These are phyloP conservation scores for Candida hungchunana DNA, from an alignment of 805 yeast genomes.

Conservation along the genomic window DNA sequence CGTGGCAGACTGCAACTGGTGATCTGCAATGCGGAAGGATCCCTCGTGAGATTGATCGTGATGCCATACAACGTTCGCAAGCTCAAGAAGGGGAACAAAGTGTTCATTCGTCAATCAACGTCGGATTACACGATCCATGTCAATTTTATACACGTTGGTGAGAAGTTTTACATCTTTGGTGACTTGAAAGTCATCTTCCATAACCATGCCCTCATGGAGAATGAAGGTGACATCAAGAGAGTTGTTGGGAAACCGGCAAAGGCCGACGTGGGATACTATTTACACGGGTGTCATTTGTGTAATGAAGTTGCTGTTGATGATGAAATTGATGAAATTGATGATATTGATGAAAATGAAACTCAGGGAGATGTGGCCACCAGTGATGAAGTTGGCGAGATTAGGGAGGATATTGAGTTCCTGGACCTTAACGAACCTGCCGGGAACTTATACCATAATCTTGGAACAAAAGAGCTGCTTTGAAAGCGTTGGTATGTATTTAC, in stretches of 20 bases:
- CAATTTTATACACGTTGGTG: slow-evolving; percentile 25
- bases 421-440: neutral
- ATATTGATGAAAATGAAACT: no score
- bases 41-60: slow-evolving; percentile 23
- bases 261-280: slow-evolving; percentile 23
- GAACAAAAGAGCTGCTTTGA: slow-evolving; percentile 2
- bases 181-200: slow-evolving; percentile 29
- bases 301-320: slow-evolving; percentile 5
- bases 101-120: slow-evolving; percentile 24
- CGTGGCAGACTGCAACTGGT: slow-evolving; percentile 29
- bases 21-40: slow-evolving; percentile 29
- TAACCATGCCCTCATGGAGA: slow-evolving; percentile 13
- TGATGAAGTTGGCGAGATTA: no score
- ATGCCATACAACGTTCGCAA: slow-evolving; percentile 26
- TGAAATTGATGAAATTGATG: slow-evolving; percentile 1
- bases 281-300: slow-evolving; percentile 9
- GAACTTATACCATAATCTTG: neutral
- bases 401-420: neutral
- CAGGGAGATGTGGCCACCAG: no score
- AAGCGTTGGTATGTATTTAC: no score
- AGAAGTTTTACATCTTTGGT: slow-evolving; percentile 28
- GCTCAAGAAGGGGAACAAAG: slow-evolving; percentile 25
- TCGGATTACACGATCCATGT: slow-evolving; percentile 20
- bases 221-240: slow-evolving; percentile 15
- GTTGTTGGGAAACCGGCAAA: slow-evolving; percentile 23